These are phyloP conservation scores for Pontederia paniculata DNA, from an alignment of 176 grass and related monocot species.

Conservation along the genomic window DNA sequence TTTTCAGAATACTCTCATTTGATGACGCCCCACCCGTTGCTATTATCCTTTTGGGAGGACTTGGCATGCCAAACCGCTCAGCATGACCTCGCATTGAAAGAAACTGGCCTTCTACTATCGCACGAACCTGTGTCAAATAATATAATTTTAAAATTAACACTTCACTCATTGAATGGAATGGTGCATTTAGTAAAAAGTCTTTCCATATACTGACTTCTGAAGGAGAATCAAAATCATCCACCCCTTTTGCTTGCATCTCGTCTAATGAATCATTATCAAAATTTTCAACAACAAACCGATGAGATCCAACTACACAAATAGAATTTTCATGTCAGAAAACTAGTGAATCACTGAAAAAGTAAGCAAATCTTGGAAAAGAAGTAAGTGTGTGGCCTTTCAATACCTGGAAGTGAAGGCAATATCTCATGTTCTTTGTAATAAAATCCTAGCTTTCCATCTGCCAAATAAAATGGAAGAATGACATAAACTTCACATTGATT, in stretches of 20 bases:
- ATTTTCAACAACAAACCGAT: constrained; percentile 46
- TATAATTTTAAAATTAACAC: neutral
- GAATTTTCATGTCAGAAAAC: neutral
- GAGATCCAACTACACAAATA: constrained; percentile 48
- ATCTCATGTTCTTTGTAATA: constrained; percentile 99
- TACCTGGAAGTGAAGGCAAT: constrained; percentile 80
- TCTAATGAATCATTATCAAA: constrained; percentile 25
- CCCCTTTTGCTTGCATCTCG: constrained; percentile 31
- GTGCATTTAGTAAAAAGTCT: neutral
- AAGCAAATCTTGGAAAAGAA: neutral
- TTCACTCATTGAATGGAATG: neutral
- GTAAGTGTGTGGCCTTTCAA: constrained; percentile 12
- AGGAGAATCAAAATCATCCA: constrained; percentile 64
- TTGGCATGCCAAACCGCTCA: constrained; percentile 91
- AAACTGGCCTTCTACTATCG: constrained; percentile 75
- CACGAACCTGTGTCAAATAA: constrained; percentile 41
- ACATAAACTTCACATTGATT: neutral
- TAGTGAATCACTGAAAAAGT: constrained; percentile 1
- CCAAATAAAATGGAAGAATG: constrained; percentile 9
- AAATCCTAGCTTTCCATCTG: constrained; percentile 85
- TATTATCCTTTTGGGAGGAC: constrained; percentile 73
- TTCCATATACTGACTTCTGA: constrained; percentile 41
- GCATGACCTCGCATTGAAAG: constrained; percentile 85
- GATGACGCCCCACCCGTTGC: constrained; percentile 82
- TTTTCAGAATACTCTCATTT: constrained; percentile 64